These are phyloP conservation scores for Kluyveromyces wickerhamii DNA, from an alignment of 805 yeast species.

Conservation along the genomic window DNA sequence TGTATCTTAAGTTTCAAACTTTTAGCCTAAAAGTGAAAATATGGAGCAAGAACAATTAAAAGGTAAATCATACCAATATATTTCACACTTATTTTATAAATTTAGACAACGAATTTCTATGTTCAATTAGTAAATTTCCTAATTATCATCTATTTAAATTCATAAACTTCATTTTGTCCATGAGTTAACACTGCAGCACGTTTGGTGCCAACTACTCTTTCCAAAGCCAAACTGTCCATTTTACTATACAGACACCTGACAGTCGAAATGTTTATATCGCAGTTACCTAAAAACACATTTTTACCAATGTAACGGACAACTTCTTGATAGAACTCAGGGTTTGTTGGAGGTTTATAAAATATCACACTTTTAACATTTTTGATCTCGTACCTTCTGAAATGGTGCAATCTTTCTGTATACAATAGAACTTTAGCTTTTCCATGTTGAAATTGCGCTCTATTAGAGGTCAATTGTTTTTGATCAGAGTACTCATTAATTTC, in stretches of 20 bases:
- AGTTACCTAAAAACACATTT: conserved; percentile 40
- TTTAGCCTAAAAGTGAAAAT: too few species aligned
- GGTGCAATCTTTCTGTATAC: conserved; percentile 93
- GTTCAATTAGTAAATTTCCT: too few species aligned
- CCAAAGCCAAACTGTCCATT: conserved; percentile 73
- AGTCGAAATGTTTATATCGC: conserved; percentile 48
- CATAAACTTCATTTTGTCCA: conserved; percentile 67
- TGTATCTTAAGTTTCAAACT: too few species aligned
- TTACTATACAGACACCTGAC: conserved; percentile 62
- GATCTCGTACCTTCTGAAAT: conserved; percentile 77
- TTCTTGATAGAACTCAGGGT: conserved; percentile 78
- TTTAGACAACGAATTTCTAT: too few species aligned
- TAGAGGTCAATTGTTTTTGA: conserved; percentile 60
- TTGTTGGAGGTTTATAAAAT: conserved; percentile 77
- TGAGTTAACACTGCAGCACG: conserved; percentile 61
- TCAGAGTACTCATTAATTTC: conserved; percentile 78
- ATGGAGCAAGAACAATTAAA: too few species aligned
- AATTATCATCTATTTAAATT: conserved; percentile 51
- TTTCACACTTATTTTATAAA: too few species aligned
- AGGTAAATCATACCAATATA: too few species aligned
- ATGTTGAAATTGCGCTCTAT: conserved; percentile 60
- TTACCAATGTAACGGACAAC: conserved; percentile 60
- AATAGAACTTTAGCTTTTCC: conserved; percentile 60
- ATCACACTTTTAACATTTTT: conserved; percentile 77
- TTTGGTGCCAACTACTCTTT: conserved; percentile 73